phyloP scores from a whole-genome alignment of 148 eudicot genomes.

The Nepenthes gracilis region DNA sequence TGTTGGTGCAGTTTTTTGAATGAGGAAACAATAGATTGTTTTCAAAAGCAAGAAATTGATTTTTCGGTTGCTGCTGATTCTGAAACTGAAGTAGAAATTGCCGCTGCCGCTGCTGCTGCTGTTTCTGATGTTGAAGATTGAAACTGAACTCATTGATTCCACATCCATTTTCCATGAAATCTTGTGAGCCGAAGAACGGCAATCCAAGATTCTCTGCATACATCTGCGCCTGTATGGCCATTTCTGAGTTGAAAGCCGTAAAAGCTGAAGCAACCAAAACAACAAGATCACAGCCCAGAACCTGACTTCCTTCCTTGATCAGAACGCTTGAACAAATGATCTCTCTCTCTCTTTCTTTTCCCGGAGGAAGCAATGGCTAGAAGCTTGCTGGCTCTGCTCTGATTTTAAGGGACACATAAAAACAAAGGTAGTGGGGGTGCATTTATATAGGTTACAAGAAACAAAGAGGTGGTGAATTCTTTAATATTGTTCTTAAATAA shows the following conservation, averaged over 20 bases:
- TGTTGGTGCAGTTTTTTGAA: slow-evolving; percentile 3
- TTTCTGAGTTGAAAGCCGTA: neutral
- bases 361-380: neutral
- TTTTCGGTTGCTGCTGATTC: slow-evolving; percentile 3
- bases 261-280: neutral
- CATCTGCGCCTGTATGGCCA: slow-evolving; percentile 61
- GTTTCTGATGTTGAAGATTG: slow-evolving; percentile 18
- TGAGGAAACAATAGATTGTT: slow-evolving; percentile 9
- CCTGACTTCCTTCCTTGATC: no score
- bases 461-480: no score
- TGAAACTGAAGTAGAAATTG: slow-evolving; percentile 2
- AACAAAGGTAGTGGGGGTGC: no score
- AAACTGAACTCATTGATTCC: slow-evolving; percentile 14
- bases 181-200: slow-evolving; percentile 4
- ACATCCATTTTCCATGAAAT: slow-evolving; percentile 18
- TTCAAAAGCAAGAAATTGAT: slow-evolving; percentile 2
- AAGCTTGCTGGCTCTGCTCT: no score
- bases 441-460: no score
- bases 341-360: slow-evolving; percentile 4
- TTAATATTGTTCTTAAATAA: no score
- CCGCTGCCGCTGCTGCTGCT: slow-evolving; percentile 16
- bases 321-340: no score
- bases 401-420: no score
- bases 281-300: neutral
- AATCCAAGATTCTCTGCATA: slow-evolving; percentile 33